phyloP scores from a whole-genome alignment of 805 yeast species.

The Candida suzukii region DNA sequence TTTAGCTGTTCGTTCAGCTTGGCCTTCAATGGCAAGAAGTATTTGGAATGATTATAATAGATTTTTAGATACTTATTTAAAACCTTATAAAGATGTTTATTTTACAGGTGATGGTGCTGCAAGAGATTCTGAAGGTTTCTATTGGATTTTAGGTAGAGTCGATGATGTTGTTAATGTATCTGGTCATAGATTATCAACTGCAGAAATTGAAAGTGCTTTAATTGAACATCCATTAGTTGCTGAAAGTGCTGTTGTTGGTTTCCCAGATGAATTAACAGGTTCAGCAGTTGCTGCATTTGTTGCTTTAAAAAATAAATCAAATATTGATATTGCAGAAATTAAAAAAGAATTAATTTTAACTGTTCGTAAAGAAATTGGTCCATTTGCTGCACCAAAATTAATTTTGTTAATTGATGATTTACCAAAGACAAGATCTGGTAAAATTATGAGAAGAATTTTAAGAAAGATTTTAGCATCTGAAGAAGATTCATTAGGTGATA shows the following conservation, averaged over 20 bases:
- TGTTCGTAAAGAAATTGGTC: conserved; percentile 76
- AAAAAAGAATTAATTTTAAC: conserved; percentile 61
- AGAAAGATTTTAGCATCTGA: conserved; percentile 71
- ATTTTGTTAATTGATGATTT: conserved; percentile 68
- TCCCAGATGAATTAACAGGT: conserved; percentile 77
- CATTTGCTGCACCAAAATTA: conserved; percentile 79
- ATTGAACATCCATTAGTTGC: conserved; percentile 65
- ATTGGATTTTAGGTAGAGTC: conserved; percentile 82
- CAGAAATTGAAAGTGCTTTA: conserved; percentile 80
- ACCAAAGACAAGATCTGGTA: conserved; percentile 84
- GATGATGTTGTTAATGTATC: conserved; percentile 86
- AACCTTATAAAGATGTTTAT: conserved; percentile 75
- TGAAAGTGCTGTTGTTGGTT: conserved; percentile 81
- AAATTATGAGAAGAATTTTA: conserved; percentile 80
- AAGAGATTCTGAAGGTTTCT: conserved; percentile 75
- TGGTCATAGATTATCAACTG: conserved; percentile 83
- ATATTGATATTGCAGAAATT: conserved; percentile 42
- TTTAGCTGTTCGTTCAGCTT: conserved; percentile 58
- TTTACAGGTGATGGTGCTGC: conserved; percentile 92
- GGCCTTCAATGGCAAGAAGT: conserved; percentile 86
- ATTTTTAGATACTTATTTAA: conserved; percentile 73
- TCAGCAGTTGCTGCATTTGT: conserved; percentile 83
- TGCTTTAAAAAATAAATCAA: conserved; percentile 46
- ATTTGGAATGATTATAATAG: conserved; percentile 73
- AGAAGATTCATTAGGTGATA: conserved; percentile 77